Evolutionary conservation across 495 filamentous ascomycete species (phyloP), one percentile per base, ranked within the genome.

Genomic region (Penicillium dipodomyicola): DNA sequence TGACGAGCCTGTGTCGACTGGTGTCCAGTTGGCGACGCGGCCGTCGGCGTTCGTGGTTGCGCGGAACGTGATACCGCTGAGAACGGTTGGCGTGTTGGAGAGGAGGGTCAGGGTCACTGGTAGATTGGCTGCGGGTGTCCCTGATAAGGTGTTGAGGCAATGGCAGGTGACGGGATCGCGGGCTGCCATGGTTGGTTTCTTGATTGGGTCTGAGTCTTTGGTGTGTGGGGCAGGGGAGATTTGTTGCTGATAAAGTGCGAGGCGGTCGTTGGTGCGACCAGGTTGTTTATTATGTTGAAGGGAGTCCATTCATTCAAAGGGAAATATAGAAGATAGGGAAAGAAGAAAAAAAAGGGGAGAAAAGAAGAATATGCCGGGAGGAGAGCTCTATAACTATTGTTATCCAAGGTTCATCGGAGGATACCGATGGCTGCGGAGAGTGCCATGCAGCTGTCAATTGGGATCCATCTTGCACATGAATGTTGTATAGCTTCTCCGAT

Each of bases 11-110:
- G 68, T 66, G 17, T 74, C 70, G 45, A 77, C 75, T 4, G 86
- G 78, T 4, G 81, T 80, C 94, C 94, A 98, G 42, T 76, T 76
- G 22, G 83, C 83, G 62, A 98, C 85, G 50, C 94, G 86, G 57
- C 94, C 94, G 75, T 98, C 94, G 59, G 82, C 76, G 75, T 96
- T 87, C 54, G 94, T 97, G 8, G 72, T 78, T 25, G 84, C 87
- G 41, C 78, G 82, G 74, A 86, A 89, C 49, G 75, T 74, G 25
- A 74, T 65, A 23, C 67, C 72, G 48, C 58, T 74, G 51, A 65
- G 60, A 42, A 59, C 20, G 52, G 60, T 65, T 4, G 71, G 52
- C 30, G 70, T 42, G 27, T 65, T 39, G 9, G 73, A 73, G 10
- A 80, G 54, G 30, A 84, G 76, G 0, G 77, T 83, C 49, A 87